Percentiles rank a stretch among this genome's conserved stretches.
Evolutionary conservation across 768 basidiomycete genomes (phyloP).

Genomic region (Hemileccinum impolitum): DNA sequence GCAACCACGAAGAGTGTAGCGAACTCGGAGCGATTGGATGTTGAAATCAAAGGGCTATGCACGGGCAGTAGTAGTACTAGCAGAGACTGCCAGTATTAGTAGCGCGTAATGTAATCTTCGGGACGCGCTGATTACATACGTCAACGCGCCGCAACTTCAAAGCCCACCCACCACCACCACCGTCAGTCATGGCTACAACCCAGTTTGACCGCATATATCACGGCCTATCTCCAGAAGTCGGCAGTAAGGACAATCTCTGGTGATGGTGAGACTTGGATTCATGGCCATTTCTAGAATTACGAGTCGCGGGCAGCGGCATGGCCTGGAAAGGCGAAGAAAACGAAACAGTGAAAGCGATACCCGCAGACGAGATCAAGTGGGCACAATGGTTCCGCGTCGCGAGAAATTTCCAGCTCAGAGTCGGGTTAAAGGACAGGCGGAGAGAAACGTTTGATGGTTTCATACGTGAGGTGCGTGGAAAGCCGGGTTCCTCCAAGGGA

Average conservation of each 20-base stretch:
- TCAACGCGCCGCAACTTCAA: conserved; percentile 33
- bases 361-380: conserved; percentile 78
- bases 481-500: not conserved
- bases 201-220: conserved; percentile 88
- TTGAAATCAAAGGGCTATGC: not conserved
- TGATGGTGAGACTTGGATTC: not conserved
- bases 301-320: conserved; percentile 85
- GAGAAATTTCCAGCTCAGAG: conserved; percentile 83
- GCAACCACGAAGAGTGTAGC: not conserved
- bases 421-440: conserved; percentile 74
- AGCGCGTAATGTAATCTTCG: not conserved
- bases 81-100: not conserved
- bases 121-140: conserved; percentile 24
- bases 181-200: conserved; percentile 51
- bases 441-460: conserved; percentile 94
- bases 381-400: conserved; percentile 91
- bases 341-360: conserved; percentile 59
- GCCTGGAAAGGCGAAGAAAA: conserved; percentile 88
- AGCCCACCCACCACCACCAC: conserved; percentile 12
- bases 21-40: not conserved
- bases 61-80: no score
- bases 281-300: conserved; percentile 59
- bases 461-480: conserved; percentile 64
- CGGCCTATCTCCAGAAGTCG: conserved; percentile 65
- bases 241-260: conserved; percentile 59